Evolutionary conservation across 371 early-diverging fungal species (phyloP), one percentile per base, ranked within the genome.

Genomic region (Rhizopus stolonifer): DNA sequence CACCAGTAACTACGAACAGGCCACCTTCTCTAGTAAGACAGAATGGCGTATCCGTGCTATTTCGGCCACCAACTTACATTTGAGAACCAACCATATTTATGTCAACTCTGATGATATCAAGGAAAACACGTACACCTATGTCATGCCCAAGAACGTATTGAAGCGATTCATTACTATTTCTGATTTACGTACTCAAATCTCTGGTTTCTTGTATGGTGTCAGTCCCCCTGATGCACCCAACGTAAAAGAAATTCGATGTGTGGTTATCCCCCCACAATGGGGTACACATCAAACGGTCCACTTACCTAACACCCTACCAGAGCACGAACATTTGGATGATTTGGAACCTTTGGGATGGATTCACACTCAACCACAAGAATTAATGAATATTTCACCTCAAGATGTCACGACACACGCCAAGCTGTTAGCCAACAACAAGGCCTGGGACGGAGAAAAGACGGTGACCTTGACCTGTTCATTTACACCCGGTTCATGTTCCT

Each of bases 31-130:
- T 21, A 96, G 96, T 52, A 97, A 98, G 84, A 96, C 98, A 0
- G 99, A 99, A 67, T 99, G 99, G 99, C 92, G 99, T 61, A 85
- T 92, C 45, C 87, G 98, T 36, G 97, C 98, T 22, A 90, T 98
- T 49, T 91, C 98, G 5, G 88, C 95, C 5, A 93, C 95, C 53
- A 96, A 94, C 65, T 69, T 99, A 64, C 89, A 91, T 52, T 70
- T 96, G 66, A 92, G 97, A 66, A 95, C 97, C 14, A 92, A 95
- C 69, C 92, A 98, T 74, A 89, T 98, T 61, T 96, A 94, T 61
- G 96, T 98, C 49, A 85, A 92, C 56, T 87, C 92, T 53, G 96
- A 95, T 51, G 96, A 95, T 63, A 91, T 95, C 66, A 86, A 90
- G 68, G 96, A 96, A 57, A 78, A 91, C 24, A 74, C 79, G 0